Percentiles rank a stretch among this genome's conserved stretches.
phyloP scores from a whole-genome alignment of 208 protist genomes.

The Wallacemonas collosoma region DNA sequence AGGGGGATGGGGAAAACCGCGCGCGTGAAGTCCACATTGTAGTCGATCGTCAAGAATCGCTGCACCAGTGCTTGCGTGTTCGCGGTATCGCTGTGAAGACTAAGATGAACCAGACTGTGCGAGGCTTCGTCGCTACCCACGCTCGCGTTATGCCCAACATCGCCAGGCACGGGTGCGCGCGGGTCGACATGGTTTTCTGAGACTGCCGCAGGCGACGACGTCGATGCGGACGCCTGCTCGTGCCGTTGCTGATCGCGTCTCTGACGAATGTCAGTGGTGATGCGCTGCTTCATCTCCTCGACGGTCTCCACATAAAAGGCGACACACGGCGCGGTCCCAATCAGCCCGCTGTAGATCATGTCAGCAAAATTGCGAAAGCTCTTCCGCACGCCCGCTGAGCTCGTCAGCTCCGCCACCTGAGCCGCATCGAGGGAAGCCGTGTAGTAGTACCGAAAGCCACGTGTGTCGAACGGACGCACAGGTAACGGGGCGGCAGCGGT shows the following conservation, averaged over 20 bases:
- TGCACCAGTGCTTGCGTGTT: conserved; percentile 41
- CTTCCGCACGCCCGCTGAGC: conserved; percentile 72
- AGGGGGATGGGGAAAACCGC: conserved; percentile 84
- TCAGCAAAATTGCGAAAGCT: conserved; percentile 61
- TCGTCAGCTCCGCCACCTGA: conserved; percentile 64
- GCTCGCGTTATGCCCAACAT: not conserved
- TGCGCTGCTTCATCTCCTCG: conserved; percentile 73
- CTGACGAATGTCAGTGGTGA: conserved; percentile 49
- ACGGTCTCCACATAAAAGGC: conserved; percentile 79
- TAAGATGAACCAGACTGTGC: conserved; percentile 38
- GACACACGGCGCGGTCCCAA: conserved; percentile 61
- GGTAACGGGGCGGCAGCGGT: too few species aligned
- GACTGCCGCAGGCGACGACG: too few species aligned
- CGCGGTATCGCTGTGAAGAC: conserved; percentile 26
- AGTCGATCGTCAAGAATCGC: conserved; percentile 81
- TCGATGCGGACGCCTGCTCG: too few species aligned
- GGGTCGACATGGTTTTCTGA: too few species aligned
- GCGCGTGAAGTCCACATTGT: conserved; percentile 88
- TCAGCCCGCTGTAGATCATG: conserved; percentile 83
- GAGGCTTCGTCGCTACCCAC: conserved; percentile 9
- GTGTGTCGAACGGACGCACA: too few species aligned
- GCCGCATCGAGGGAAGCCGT: conserved; percentile 36
- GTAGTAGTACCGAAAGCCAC: conserved; percentile 12
- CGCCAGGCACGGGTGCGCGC: too few species aligned
- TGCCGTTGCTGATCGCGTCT: conserved; percentile 14